Evolutionary conservation across 2,329 filamentous ascomycete species (phyloP).

Genomic region (Hypoxylon sp.): DNA sequence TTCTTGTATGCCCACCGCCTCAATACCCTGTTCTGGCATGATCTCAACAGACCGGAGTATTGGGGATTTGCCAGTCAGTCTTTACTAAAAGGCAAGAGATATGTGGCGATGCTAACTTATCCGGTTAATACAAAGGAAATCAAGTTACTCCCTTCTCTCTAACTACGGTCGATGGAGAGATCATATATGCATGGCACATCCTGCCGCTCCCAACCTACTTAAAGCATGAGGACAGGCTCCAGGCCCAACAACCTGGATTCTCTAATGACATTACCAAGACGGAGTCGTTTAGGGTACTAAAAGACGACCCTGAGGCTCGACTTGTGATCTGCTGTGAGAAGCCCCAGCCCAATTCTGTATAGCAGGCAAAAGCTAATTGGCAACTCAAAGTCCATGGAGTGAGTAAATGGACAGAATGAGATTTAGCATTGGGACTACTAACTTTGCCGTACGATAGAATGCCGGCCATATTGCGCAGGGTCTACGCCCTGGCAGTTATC

Average conservation of each 20-base stretch:
- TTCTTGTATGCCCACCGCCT: conserved; percentile 88
- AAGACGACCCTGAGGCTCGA: conserved; percentile 73
- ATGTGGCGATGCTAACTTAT: conserved; percentile 17
- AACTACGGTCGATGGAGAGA: conserved; percentile 80
- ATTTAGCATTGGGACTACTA: conserved; percentile 49
- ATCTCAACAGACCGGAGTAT: conserved; percentile 81
- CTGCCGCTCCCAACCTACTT: conserved; percentile 83
- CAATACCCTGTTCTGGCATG: conserved; percentile 78
- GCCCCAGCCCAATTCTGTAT: conserved; percentile 24
- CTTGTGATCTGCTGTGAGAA: conserved; percentile 74
- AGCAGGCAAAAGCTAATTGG: conserved; percentile 33
- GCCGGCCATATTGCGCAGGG: conserved; percentile 88
- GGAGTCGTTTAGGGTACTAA: conserved; percentile 73
- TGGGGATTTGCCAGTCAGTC: conserved; percentile 89
- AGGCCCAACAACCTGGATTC: conserved; percentile 65
- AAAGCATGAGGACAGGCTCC: conserved; percentile 76
- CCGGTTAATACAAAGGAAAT: conserved; percentile 69
- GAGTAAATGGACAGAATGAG: conserved; percentile 51
- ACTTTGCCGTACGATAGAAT: conserved; percentile 70
- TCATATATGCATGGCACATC: conserved; percentile 91
- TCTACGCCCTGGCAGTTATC: conserved; percentile 82
- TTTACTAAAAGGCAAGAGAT: not conserved
- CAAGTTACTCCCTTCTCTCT: conserved; percentile 91
- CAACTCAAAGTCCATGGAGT: conserved; percentile 72
- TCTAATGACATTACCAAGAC: conserved; percentile 68